phyloP scores from a whole-genome alignment of 2,329 filamentous ascomycete species.

The Beauveria bassiana region DNA sequence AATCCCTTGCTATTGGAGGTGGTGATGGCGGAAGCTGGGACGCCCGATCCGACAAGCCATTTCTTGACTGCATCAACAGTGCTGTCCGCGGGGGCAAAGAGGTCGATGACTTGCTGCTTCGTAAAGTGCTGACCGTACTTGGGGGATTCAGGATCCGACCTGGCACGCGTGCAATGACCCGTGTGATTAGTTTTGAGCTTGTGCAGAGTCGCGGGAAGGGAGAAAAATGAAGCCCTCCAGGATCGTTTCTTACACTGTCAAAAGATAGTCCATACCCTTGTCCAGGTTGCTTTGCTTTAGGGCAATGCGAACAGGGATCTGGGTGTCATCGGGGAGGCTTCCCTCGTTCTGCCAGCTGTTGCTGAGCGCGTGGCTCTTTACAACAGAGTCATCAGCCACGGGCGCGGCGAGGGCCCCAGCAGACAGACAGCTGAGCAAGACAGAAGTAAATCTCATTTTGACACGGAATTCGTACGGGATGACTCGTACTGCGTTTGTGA shows the following conservation, averaged over 20 bases:
- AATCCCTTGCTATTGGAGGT: slow-evolving; percentile 44
- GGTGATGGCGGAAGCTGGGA: slow-evolving; percentile 35
- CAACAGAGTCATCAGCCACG: not conserved
- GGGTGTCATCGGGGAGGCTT: not conserved
- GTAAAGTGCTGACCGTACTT: slow-evolving; percentile 7
- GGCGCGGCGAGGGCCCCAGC: not conserved
- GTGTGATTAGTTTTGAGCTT: not conserved
- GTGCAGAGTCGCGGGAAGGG: not conserved
- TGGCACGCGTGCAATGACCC: not conserved
- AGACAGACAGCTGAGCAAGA: not conserved
- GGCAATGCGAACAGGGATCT: slow-evolving; percentile 6
- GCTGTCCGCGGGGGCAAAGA: slow-evolving; percentile 20
- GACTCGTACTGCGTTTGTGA: no score
- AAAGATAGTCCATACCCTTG: not conserved
- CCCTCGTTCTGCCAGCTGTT: not conserved
- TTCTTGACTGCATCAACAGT: slow-evolving; percentile 40
- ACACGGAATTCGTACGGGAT: no score
- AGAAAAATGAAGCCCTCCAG: not conserved
- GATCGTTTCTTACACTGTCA: not conserved
- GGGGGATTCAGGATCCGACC: not conserved
- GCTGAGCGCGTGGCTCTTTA: not conserved
- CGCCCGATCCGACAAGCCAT: slow-evolving; percentile 46
- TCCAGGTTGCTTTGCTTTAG: not conserved
- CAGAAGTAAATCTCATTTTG: not conserved
- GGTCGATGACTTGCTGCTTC: not conserved